Base-by-base conservation (phyloP, 2,329 filamentous ascomycete species). In the Trichoderma atroviride region DNA sequence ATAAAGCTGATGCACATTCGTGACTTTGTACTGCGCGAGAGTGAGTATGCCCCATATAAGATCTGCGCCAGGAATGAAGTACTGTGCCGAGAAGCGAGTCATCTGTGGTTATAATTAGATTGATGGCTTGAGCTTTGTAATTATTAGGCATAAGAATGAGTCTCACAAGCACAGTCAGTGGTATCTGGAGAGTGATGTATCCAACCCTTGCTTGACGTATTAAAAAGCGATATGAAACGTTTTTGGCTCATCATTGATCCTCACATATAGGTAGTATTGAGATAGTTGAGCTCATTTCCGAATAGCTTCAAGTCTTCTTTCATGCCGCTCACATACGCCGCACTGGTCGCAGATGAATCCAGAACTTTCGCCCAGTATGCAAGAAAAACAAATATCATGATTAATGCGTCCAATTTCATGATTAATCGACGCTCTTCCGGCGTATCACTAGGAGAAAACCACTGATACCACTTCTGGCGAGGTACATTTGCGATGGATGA, bases 301-400 rank as follows among this genome's bases (percentile, higher is more conserved):
- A 83, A 81, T 53, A 88, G 79, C 0, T 77, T 74, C 1, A 87
- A 76, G 67, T 86, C 84, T 72, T 86, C 83, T 74, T 85, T 81
- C 83, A 79, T 79, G 60, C 77, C 76, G 14, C 70, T 78, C 6
- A 81, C 78, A 55, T 78, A 82, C 4, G 80, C 80, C 3, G 68
- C 57, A 40, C 68, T 70, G 19, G 70, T 72, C 19, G 71, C 71
- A n/a, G 71, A 73, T 29, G 70, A 70, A 57, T 74, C 73, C 13
- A 88, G 81, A 70, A 87, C 86, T 74, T 87, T 87, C 62, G 84
- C 81, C 83, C 85, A 88, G 70, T 88, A 87, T 0, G 83, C 81
- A 3, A 88, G 75, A 56, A 87, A 84, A 0, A 85, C 85, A 72
- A 87, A 88, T 0, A 86, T 84, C 0, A 89, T 82, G 52, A 89